Conservation (phyloP, 2,329 filamentous ascomycete species). For the Didymella pinodella region DNA sequence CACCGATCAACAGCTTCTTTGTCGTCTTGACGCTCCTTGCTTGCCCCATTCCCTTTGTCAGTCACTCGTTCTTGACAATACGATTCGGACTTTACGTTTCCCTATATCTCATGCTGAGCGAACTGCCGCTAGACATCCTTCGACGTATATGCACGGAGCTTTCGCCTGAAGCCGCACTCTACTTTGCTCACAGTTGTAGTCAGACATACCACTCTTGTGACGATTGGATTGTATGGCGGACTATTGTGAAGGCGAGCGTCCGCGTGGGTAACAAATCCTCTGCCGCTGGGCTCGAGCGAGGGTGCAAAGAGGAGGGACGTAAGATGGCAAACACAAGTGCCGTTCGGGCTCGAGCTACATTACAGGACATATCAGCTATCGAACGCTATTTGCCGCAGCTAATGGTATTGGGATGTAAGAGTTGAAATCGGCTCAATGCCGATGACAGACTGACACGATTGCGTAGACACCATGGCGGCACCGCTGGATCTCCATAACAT, state of each 20-base stretch:
- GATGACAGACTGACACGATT: background rate
- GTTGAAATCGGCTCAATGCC: background rate
- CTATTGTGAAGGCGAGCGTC: conserved; percentile 13
- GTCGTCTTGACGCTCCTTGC: background rate
- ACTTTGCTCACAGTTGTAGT: conserved; percentile 18
- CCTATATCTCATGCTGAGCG: conserved; percentile 10
- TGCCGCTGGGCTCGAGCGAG: background rate
- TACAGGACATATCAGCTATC: background rate
- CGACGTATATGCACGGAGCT: conserved; percentile 16
- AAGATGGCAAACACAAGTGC: conserved; percentile 5
- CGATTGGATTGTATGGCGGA: conserved; percentile 22
- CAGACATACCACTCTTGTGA: conserved; percentile 16
- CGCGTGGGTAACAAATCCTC: background rate
- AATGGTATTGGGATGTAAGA: conserved; percentile 9
- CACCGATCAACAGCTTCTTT: conserved; percentile 12
- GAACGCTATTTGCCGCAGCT: conserved; percentile 17
- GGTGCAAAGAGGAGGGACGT: background rate
- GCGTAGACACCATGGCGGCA: conserved; percentile 16
- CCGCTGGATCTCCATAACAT: conserved; percentile 12
- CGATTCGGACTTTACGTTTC: background rate
- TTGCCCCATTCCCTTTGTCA: conserved; percentile 4
- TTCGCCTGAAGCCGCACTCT: conserved; percentile 13
- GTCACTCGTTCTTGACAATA: background rate
- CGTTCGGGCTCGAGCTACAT: background rate
- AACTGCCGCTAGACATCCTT: conserved; percentile 21